A percentile compares a stretch with the other conserved stretches of the same genome.
These are phyloP conservation scores for Thozetella sp. DNA, from an alignment of 495 filamentous ascomycete genomes.

Conservation along the genomic window DNA sequence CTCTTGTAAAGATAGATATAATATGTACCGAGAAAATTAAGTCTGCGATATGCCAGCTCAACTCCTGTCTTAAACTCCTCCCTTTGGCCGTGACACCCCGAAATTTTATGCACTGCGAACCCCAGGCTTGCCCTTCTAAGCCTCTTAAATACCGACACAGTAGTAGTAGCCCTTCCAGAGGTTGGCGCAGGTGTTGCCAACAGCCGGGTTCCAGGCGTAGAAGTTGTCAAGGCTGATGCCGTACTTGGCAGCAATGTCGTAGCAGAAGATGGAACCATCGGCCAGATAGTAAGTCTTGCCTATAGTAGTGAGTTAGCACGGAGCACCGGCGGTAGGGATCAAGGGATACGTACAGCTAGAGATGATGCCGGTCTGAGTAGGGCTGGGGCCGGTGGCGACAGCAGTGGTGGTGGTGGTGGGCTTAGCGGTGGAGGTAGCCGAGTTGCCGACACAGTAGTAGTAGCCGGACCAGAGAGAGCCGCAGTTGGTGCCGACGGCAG, in stretches of 20 bases:
- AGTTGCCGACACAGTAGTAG: constrained; percentile 15
- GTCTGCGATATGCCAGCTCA: too few species aligned
- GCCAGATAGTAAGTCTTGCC: constrained; percentile 41
- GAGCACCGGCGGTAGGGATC: background rate
- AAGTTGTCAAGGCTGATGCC: constrained; percentile 27
- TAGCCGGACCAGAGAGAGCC: constrained; percentile 9
- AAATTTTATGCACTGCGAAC: too few species aligned
- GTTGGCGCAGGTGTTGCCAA: constrained; percentile 11
- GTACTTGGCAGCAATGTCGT: constrained; percentile 26
- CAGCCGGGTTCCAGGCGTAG: constrained; percentile 30
- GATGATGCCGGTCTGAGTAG: constrained; percentile 34
- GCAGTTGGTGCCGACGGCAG: constrained; percentile 16
- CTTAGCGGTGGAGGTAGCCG: constrained; percentile 2
- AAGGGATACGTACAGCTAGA: constrained; percentile 25
- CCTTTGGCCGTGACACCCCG: too few species aligned
- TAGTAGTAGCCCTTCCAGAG: constrained; percentile 14
- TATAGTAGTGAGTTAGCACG: background rate
- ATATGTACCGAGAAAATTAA: too few species aligned
- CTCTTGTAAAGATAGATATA: too few species aligned
- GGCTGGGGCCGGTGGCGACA: background rate
- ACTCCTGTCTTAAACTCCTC: too few species aligned
- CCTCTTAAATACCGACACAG: constrained; percentile 10
- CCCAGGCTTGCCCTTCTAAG: background rate
- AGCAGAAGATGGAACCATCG: constrained; percentile 41
- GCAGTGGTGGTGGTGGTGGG: background rate